These are phyloP conservation scores for Plasmodium vivax DNA, from an alignment of 169 alveolate species.

Conservation along the genomic window DNA sequence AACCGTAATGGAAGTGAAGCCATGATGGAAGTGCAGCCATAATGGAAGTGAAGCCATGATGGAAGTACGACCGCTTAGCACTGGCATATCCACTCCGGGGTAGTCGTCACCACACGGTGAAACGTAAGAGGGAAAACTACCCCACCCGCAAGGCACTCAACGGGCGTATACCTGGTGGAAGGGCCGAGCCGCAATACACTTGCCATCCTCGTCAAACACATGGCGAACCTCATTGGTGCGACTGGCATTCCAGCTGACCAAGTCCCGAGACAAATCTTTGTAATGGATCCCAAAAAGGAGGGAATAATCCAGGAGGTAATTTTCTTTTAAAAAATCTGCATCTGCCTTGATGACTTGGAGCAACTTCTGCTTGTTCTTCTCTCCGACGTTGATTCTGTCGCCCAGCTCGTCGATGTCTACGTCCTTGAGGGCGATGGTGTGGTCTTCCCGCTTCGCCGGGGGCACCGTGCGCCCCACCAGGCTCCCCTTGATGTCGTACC, in stretches of 20 bases:
- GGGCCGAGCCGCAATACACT: constrained; percentile 20
- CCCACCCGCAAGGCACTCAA: neutral
- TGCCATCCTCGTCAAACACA: constrained; percentile 34
- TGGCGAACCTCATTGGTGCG: constrained; percentile 48
- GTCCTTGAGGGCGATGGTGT: constrained; percentile 92
- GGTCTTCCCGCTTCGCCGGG: constrained; percentile 85
- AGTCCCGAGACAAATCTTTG: constrained; percentile 72
- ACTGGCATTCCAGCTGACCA: constrained; percentile 77
- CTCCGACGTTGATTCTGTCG: constrained; percentile 84
- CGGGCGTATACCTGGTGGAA: constrained; percentile 20
- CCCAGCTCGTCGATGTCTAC: constrained; percentile 85
- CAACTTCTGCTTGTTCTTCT: constrained; percentile 78
- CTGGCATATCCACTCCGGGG: too few relatives aligned
- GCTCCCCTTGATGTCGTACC: constrained; percentile 94
- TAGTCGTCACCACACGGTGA: neutral
- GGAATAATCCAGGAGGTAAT: constrained; percentile 92
- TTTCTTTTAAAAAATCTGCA: constrained; percentile 85
- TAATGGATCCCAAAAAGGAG: constrained; percentile 92
- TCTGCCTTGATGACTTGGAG: constrained; percentile 86
- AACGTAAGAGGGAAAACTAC: neutral
- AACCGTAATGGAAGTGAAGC: neutral
- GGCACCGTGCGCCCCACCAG: constrained; percentile 91
- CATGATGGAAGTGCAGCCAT: neutral
- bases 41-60: neutral
- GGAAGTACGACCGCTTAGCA: neutral